Percentiles rank a stretch among this genome's conserved stretches.
Evolutionary conservation across 352 stramenopile genomes (phyloP).

Genomic region (Phytophthora pinifolia): DNA sequence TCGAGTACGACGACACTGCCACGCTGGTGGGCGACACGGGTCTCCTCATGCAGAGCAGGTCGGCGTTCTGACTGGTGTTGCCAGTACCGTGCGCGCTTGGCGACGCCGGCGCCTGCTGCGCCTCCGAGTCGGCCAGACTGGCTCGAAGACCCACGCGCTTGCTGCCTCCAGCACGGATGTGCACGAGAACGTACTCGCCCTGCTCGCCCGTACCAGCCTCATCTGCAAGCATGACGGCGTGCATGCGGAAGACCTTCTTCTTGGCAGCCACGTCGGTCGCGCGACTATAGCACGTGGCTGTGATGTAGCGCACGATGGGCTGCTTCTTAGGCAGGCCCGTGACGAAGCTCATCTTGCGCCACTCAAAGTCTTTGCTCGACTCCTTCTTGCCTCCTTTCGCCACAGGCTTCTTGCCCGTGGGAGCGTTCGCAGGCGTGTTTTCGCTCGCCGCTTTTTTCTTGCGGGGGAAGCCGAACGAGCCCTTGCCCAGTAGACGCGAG

Average conservation of each 20-base stretch:
- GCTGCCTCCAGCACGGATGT: conserved; percentile 68
- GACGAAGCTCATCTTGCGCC: conserved; percentile 84
- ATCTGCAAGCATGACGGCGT: conserved; percentile 74
- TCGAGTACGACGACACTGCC: conserved; percentile 41
- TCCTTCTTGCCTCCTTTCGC: conserved; percentile 38
- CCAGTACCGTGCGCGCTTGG: conserved; percentile 10
- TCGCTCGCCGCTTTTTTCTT: conserved; percentile 44
- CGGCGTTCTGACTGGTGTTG: conserved; percentile 12
- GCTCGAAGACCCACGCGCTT: conserved; percentile 70
- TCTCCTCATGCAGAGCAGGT: conserved; percentile 26
- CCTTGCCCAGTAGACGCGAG: conserved; percentile 51
- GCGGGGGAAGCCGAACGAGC: conserved; percentile 70
- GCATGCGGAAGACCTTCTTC: conserved; percentile 83
- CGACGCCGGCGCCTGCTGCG: conserved; percentile 21
- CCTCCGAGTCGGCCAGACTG: conserved; percentile 23
- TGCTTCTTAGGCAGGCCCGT: conserved; percentile 78
- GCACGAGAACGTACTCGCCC: conserved; percentile 67
- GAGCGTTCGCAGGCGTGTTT: conserved; percentile 9
- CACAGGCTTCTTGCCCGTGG: conserved; percentile 24
- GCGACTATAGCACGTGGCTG: conserved; percentile 72
- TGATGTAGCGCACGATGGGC: conserved; percentile 74
- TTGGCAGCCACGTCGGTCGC: conserved; percentile 51
- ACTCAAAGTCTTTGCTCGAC: conserved; percentile 75
- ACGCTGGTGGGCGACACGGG: conserved; percentile 43
- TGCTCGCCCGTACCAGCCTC: conserved; percentile 42